Evolutionary conservation across 2,329 filamentous ascomycete genomes (phyloP).

Genomic region (Pyrenochaeta sp.): DNA sequence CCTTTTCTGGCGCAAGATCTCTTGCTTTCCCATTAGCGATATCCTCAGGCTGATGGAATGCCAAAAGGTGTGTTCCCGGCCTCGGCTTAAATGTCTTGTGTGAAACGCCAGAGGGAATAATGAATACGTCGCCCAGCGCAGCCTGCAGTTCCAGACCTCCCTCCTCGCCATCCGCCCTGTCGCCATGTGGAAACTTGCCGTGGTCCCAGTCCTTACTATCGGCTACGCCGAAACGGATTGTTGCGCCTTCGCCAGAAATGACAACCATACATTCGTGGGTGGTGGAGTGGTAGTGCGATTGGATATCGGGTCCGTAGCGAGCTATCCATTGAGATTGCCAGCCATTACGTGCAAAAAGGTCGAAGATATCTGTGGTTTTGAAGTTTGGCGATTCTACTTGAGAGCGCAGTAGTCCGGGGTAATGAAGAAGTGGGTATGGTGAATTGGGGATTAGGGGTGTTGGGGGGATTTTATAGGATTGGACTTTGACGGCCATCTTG

Average conservation of each 20-base stretch:
- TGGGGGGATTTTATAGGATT: constrained; percentile 33
- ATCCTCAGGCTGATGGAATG: constrained; percentile 57
- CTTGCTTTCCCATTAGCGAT: constrained; percentile 21
- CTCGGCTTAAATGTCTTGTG: constrained; percentile 62
- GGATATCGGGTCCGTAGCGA: constrained; percentile 64
- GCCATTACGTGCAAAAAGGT: constrained; percentile 58
- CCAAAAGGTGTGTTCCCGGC: constrained; percentile 48
- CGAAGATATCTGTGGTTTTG: constrained; percentile 48
- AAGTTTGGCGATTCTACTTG: constrained; percentile 33
- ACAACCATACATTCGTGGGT: constrained; percentile 68
- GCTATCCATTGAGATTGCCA: constrained; percentile 67
- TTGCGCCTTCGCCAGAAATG: constrained; percentile 60
- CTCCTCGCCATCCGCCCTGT: constrained; percentile 54
- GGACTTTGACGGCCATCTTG: constrained; percentile 20
- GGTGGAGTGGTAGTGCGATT: constrained; percentile 65
- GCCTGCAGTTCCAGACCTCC: constrained; percentile 62
- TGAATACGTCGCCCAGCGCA: constrained; percentile 64
- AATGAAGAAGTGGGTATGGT: constrained; percentile 61
- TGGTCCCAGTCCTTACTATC: constrained; percentile 48
- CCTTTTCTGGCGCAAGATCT: constrained; percentile 30
- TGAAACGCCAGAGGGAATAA: constrained; percentile 65
- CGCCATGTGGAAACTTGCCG: constrained; percentile 43
- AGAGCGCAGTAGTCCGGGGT: constrained; percentile 53
- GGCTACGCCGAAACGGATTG: constrained; percentile 64
- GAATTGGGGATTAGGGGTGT: constrained; percentile 53